Evolutionary conservation across 768 basidiomycete species (phyloP).

Genomic region (Cyclocybe aegerita): DNA sequence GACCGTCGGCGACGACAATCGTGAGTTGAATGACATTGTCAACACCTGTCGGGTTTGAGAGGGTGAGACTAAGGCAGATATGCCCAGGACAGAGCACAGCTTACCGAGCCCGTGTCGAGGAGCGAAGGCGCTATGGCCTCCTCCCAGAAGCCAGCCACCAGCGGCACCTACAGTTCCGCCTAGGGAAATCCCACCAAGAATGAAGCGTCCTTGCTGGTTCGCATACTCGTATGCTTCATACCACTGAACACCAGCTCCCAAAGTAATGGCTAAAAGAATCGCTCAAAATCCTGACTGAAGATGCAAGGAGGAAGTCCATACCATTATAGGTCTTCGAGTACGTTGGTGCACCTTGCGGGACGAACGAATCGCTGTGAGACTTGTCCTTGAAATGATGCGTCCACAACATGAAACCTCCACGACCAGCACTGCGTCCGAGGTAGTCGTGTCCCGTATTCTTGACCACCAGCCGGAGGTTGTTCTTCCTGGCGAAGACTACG

Average conservation of each 20-base stretch:
- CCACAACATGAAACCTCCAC: conserved; percentile 39
- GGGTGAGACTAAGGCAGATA: not conserved
- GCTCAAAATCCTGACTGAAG: not conserved
- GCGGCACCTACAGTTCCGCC: conserved; percentile 40
- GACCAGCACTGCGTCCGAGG: conserved; percentile 36
- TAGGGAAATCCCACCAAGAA: conserved; percentile 36
- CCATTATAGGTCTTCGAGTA: conserved; percentile 11
- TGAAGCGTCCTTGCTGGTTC: conserved; percentile 25
- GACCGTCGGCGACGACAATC: conserved; percentile 36
- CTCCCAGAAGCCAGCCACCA: conserved; percentile 43
- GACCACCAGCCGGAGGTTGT: conserved; percentile 34
- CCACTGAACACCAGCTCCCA: conserved; percentile 39
- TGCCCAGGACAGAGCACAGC: not conserved
- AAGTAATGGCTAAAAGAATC: conserved; percentile 15
- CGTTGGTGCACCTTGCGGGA: conserved; percentile 25
- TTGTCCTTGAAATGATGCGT: conserved; percentile 40
- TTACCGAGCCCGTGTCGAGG: conserved; percentile 37
- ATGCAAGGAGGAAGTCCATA: not conserved
- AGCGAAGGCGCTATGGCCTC: conserved; percentile 36
- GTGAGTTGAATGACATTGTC: conserved; percentile 41
- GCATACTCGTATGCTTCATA: conserved; percentile 31
- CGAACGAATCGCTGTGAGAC: conserved; percentile 24
- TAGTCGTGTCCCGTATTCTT: conserved; percentile 38
- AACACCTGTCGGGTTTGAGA: conserved; percentile 24
- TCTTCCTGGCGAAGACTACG: conserved; percentile 30